Percentiles rank a stretch among this genome's conserved stretches.
phyloP scores from a whole-genome alignment of 805 yeast species.

The Kodamaea leandrae region DNA sequence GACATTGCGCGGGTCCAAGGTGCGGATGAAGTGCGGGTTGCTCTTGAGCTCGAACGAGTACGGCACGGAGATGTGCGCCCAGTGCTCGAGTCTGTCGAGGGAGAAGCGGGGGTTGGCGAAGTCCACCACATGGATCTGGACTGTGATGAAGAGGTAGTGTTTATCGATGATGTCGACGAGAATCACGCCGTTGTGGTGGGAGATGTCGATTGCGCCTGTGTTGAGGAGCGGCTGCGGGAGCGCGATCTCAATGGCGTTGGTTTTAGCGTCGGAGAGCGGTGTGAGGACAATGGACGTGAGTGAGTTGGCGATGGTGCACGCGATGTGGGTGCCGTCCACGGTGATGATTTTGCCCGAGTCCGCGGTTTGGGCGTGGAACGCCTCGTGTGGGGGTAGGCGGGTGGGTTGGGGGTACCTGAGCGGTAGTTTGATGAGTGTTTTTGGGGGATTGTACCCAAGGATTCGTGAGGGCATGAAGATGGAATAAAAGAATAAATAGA shows the following conservation, averaged over 20 bases:
- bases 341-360: conserved; percentile 24
- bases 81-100: conserved; percentile 39
- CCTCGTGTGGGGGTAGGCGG: conserved; percentile 16
- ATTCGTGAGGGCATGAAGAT: neutral
- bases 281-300: conserved; percentile 31
- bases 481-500: neutral
- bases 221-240: conserved; percentile 21
- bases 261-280: conserved; percentile 34
- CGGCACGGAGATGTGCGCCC: conserved; percentile 71
- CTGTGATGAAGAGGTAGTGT: conserved; percentile 50
- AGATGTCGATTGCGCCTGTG: conserved; percentile 14
- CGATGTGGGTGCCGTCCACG: conserved; percentile 23
- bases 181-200: conserved; percentile 24
- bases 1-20: conserved; percentile 44
- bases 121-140: conserved; percentile 41
- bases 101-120: conserved; percentile 30
- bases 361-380: conserved; percentile 20
- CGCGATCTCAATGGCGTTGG: conserved; percentile 32
- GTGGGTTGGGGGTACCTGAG: conserved; percentile 21
- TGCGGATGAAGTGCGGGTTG: conserved; percentile 50
- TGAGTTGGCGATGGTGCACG: conserved; percentile 19
- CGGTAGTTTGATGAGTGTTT: conserved; percentile 21
- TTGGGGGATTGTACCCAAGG: conserved; percentile 8
- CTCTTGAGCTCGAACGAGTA: conserved; percentile 50
- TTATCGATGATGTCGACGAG: conserved; percentile 56